These are phyloP conservation scores for Halophytophthora batemanensis DNA, from an alignment of 352 stramenopile genomes.

Conservation along the genomic window DNA sequence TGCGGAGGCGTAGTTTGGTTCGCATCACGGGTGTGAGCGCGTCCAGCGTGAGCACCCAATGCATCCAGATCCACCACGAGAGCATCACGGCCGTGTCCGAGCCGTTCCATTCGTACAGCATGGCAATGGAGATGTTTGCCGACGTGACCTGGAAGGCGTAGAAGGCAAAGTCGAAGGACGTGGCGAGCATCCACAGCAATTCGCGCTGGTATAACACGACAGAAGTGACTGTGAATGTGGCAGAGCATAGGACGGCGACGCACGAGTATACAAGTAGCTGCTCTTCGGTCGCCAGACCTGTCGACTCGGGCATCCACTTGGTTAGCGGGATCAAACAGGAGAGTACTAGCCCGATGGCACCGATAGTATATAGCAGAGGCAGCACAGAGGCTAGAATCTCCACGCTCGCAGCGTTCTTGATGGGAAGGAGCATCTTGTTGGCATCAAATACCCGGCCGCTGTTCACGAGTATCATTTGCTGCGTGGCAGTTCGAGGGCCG, in stretches of 20 bases:
- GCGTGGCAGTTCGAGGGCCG: no score
- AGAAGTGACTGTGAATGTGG: slow-evolving; percentile 6
- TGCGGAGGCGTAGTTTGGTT: slow-evolving; percentile 11
- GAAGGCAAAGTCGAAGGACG: slow-evolving; percentile 37
- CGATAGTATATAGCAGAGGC: background rate
- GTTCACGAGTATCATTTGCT: slow-evolving; percentile 4
- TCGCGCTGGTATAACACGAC: slow-evolving; percentile 16
- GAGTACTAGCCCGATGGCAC: background rate
- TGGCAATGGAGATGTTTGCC: slow-evolving; percentile 20
- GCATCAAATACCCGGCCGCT: slow-evolving; percentile 4
- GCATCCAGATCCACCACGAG: slow-evolving; percentile 25
- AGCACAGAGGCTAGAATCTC: no score
- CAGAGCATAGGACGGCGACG: slow-evolving; percentile 6
- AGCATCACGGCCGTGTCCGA: slow-evolving; percentile 11
- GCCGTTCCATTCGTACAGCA: slow-evolving; percentile 18
- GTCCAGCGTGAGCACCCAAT: slow-evolving; percentile 30
- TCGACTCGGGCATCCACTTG: background rate
- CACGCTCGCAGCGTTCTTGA: background rate
- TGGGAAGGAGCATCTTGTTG: slow-evolving; percentile 1
- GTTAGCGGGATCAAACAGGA: background rate
- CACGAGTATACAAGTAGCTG: slow-evolving; percentile 1
- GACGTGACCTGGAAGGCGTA: slow-evolving; percentile 18
- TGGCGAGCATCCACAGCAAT: slow-evolving; percentile 15
- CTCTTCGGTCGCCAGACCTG: background rate
- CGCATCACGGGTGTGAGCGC: slow-evolving; percentile 28